A percentile compares a stretch with the other conserved stretches of the same genome.
Evolutionary conservation across 257 asterid species (phyloP).

Genomic region (Osmanthus fragrans): DNA sequence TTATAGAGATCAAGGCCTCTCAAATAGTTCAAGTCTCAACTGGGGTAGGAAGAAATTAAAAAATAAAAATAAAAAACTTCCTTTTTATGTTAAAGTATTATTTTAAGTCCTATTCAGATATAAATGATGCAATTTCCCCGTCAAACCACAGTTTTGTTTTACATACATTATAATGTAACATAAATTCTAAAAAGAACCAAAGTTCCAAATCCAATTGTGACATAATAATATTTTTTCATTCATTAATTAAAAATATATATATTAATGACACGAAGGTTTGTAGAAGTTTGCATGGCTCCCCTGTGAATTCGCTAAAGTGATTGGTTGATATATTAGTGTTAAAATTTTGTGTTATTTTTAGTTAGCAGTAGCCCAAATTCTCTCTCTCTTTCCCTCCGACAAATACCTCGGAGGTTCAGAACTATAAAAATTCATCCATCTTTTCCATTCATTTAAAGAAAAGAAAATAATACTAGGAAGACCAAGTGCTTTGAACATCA

Average conservation of each 20-base stretch:
- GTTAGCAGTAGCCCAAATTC: background rate
- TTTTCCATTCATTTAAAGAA: background rate
- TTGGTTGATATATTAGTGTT: background rate
- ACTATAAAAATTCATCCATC: background rate
- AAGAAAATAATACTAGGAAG: background rate
- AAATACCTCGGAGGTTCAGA: background rate
- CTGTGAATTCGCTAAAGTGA: background rate
- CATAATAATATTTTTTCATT: constrained; percentile 1
- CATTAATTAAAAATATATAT: background rate
- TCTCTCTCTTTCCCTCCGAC: background rate
- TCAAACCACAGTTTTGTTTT: too few relatives aligned
- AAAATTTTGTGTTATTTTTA: background rate
- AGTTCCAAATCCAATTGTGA: background rate
- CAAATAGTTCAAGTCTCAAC: too few relatives aligned
- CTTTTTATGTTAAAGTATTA: too few relatives aligned
- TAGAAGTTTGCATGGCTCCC: background rate
- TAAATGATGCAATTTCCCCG: too few relatives aligned
- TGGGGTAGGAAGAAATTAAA: too few relatives aligned
- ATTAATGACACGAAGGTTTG: background rate
- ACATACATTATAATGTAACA: background rate
- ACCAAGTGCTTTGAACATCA: background rate
- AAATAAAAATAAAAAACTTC: too few relatives aligned
- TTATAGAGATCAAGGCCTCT: too few relatives aligned
- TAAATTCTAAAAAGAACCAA: background rate
- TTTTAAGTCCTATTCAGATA: too few relatives aligned